phyloP scores from a whole-genome alignment of 2,329 filamentous ascomycete species.

The Xylaria sp. region DNA sequence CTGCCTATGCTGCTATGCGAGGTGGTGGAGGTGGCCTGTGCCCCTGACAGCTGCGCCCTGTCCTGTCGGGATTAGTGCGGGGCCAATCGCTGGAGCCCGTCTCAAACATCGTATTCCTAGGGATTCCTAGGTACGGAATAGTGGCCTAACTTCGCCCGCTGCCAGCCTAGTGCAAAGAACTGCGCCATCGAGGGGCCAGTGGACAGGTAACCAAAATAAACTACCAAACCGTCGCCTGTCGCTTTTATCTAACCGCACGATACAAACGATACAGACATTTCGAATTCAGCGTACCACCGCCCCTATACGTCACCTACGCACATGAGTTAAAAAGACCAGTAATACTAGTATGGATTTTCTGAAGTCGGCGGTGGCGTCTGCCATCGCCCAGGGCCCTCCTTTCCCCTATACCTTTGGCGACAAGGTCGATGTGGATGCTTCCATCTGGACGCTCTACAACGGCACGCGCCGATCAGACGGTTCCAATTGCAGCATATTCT shows the following conservation, averaged over 20 bases:
- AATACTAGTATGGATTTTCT: conserved; percentile 81
- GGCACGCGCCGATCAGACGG: conserved; percentile 92
- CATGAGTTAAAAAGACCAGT: conserved; percentile 20
- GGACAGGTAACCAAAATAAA: conserved; percentile 12
- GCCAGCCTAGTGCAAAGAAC: too few relatives aligned
- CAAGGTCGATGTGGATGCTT: conserved; percentile 86
- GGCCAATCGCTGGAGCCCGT: too few relatives aligned
- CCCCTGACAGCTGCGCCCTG: neutral
- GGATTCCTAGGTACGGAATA: too few relatives aligned
- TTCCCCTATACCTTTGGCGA: conserved; percentile 95
- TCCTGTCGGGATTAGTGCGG: neutral
- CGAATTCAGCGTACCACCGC: too few relatives aligned
- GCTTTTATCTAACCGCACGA: too few relatives aligned
- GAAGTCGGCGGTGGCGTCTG: conserved; percentile 95
- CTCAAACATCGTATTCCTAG: too few relatives aligned
- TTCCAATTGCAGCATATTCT: conserved; percentile 94
- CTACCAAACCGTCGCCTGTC: neutral
- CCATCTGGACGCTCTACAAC: conserved; percentile 96
- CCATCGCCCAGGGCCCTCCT: conserved; percentile 90
- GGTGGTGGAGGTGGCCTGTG: neutral
- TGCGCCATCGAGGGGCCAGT: conserved; percentile 4
- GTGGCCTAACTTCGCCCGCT: too few relatives aligned
- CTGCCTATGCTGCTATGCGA: too few relatives aligned
- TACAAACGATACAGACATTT: too few relatives aligned
- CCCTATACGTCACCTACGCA: neutral